Evolutionary conservation across 805 yeast species (phyloP), one percentile per base, ranked within the genome.

Genomic region (Ascoidea tarda): DNA sequence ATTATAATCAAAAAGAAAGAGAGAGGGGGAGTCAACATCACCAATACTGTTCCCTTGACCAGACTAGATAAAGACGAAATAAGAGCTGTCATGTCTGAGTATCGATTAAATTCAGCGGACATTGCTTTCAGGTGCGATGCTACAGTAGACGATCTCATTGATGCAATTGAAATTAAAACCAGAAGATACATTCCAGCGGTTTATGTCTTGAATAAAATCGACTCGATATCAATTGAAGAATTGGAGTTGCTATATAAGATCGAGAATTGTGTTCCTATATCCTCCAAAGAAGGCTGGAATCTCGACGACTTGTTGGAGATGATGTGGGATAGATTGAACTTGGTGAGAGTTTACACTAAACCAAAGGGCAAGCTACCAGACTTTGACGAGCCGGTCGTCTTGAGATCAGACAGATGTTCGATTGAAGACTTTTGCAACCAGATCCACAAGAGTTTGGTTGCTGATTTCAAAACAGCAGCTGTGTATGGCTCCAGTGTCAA

Each of bases 101-200:
- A 93, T 70, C 81, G 90, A 66, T 87, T 93, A 60, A 88, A 90
- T 67, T 86, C 96, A 49, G 98, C 99, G 14, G 97, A 93, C 66
- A 86, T 93, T 59, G 93, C 96, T 1, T 84, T 93, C 71, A 76
- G 99, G 65, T 90, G 98, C 66, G 99, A 93, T 67, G 99, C 99
- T 28, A 87, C 96, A 0, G 95, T 95, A 21, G 99, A 93, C 65
- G 99, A 93, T 63, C 73, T 93, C 60, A 93, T 93, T 61, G 99
- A 93, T 66, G 87, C 90, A 10, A 77, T 93, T 52, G 99, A 93
- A 70, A 90, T 85, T 5, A 83, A 85, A 54, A 81, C 87, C 62
- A 82, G 99, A 71, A 82, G 87, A 66, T 93, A 93, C 67, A 88
- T 93, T 59, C 99, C 99, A 2, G 98, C 96, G 1, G 74, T 93